Conservation (phyloP, 2,329 filamentous ascomycete genomes). For the Daldinia sp. region DNA sequence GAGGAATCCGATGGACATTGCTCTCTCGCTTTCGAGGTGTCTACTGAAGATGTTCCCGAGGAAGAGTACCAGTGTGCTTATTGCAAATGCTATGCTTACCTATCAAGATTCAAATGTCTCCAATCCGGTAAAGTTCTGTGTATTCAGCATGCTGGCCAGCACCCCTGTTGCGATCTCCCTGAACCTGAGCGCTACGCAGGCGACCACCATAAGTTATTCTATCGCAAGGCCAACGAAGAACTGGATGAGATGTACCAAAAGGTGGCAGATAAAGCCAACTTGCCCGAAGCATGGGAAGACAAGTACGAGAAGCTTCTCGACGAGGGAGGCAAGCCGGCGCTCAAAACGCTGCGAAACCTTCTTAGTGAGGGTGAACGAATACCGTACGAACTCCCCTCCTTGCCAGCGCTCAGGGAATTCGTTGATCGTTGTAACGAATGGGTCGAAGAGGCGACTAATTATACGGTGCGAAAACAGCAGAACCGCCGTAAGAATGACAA, state of each 20-base stretch:
- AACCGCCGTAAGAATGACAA: conserved; percentile 96
- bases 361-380: conserved; percentile 96
- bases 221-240: conserved; percentile 79
- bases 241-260: conserved; percentile 77
- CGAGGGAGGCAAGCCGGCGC: conserved; percentile 83
- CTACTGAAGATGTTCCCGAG: conserved; percentile 83
- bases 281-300: conserved; percentile 89
- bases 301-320: conserved; percentile 89
- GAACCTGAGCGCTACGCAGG: conserved; percentile 76
- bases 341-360: conserved; percentile 86
- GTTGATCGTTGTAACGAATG: conserved; percentile 97
- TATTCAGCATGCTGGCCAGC: conserved; percentile 81
- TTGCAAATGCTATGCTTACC: conserved; percentile 92
- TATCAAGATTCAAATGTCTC: conserved; percentile 89
- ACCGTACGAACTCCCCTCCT: conserved; percentile 85
- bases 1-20: conserved; percentile 65
- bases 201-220: conserved; percentile 78
- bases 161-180: conserved; percentile 80
- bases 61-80: conserved; percentile 92
- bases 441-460: conserved; percentile 96
- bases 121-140: conserved; percentile 86
- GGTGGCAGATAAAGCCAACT: conserved; percentile 85
- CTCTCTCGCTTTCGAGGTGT: conserved; percentile 71
- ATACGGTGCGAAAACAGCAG: conserved; percentile 97
- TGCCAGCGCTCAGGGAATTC: conserved; percentile 85